Base-by-base conservation (phyloP, 2,329 filamentous ascomycete genomes). In the Saccharata proteae region DNA sequence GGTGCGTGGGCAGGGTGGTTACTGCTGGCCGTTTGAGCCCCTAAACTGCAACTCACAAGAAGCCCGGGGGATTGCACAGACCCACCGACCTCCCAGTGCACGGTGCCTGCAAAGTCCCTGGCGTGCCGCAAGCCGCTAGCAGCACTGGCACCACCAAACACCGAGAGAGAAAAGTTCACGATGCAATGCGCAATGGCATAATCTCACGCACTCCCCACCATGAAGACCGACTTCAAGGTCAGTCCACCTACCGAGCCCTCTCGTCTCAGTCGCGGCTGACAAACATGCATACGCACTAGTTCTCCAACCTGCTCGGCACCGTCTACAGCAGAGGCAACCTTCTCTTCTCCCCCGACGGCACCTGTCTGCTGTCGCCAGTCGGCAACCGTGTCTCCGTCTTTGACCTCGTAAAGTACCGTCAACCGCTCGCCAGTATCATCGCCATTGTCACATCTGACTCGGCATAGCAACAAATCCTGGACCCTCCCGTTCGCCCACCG, bases 211-310 rank as follows among this genome's bases (percentile, higher is more conserved):
- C 24, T 15, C n/a, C 23, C 13, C 36, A 68, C 41, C 38, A 98
- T 98, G 90, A 98, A 96, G 80, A 96, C 86, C 44, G 88, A 96
- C 62, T 98, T 96, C 60, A 92, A 90, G 76, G 88, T 92, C 61
- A 40, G 58, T 36, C 37, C 33, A 26, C 36, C 16, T 21, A 14
- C 10, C 22, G 16, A n/a, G 6, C n/a, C 3, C 5, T 12, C 10
- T 4, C 10, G 10, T 5, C 13, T 4, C 8, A 6, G 6, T 26
- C 36, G n/a, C 6, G n/a, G 13, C 45, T 62, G 35, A 61, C 38
- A 15, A 9, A 15, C 23, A 14, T 15, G 10, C 6, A 6, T 10
- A n/a, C 15, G n/a, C 27, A 25, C 2, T 49, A 94, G 86, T 98
- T 98, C 64, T 93, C 88, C 56, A 98, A 96, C 62, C 73, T 98